Evolutionary conservation across 2,329 filamentous ascomycete genomes (phyloP).

Genomic region (Cladorrhinum sp.): DNA sequence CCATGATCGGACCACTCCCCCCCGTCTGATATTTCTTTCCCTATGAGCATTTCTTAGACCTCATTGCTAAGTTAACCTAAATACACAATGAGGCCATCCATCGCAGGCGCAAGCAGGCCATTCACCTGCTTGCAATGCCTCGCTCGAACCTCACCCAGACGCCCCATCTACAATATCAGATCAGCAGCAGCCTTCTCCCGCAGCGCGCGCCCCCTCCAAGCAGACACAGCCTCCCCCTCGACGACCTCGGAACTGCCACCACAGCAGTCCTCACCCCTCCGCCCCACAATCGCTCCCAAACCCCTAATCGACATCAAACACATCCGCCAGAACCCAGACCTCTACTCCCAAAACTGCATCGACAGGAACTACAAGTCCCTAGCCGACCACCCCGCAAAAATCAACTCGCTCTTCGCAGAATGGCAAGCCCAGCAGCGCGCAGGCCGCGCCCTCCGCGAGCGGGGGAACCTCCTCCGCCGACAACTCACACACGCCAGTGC

Average conservation of each 20-base stretch:
- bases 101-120: slow-evolving; percentile 10
- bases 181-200: slow-evolving; percentile 16
- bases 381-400: slow-evolving; percentile 52
- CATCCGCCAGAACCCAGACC: slow-evolving; percentile 78
- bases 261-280: slow-evolving; percentile 25
- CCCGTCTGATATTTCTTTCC: not conserved
- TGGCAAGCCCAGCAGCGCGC: slow-evolving; percentile 60
- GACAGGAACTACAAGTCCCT: slow-evolving; percentile 75
- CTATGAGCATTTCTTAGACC: not conserved
- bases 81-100: slow-evolving; percentile 11
- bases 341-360: slow-evolving; percentile 79
- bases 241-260: slow-evolving; percentile 1
- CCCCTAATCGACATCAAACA: slow-evolving; percentile 79
- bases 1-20: not conserved
- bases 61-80: not conserved
- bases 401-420: slow-evolving; percentile 53
- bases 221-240: slow-evolving; percentile 5
- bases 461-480: slow-evolving; percentile 62
- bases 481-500: slow-evolving; percentile 46
- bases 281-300: slow-evolving; percentile 73
- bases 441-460: slow-evolving; percentile 60
- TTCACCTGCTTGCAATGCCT: slow-evolving; percentile 24
- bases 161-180: slow-evolving; percentile 7
- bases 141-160: not conserved
- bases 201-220: slow-evolving; percentile 14